Evolutionary conservation across 164 flowering plant genomes (phyloP).

Genomic region (Vitis riparia): DNA sequence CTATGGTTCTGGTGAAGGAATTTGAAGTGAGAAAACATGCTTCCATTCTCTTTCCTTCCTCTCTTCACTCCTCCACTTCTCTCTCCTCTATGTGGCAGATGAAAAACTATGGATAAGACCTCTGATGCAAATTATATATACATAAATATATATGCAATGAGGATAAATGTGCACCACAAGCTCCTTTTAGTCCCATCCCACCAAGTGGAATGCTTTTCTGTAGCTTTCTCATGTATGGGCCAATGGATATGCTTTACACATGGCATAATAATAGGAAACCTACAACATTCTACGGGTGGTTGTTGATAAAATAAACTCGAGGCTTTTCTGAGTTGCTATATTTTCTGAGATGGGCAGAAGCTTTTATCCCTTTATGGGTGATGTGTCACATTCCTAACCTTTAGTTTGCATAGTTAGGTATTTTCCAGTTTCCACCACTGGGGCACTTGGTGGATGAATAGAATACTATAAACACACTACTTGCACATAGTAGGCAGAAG

Average conservation of each 20-base stretch:
- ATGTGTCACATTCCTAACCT: conserved; percentile 17
- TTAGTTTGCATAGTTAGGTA: no score
- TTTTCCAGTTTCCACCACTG: conserved; percentile 4
- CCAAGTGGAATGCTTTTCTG: conserved; percentile 10
- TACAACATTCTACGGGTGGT: no score
- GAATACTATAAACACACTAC: no score
- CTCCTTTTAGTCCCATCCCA: conserved; percentile 7
- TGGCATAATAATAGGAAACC: conserved; percentile 12
- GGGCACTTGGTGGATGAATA: not conserved
- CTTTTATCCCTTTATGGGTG: conserved; percentile 9
- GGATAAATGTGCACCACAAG: conserved; percentile 41
- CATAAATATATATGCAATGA: conserved; percentile 1
- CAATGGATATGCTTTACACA: conserved; percentile 34
- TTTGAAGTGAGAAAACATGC: conserved; percentile 58
- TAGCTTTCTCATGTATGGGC: conserved; percentile 22
- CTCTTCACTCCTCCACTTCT: conserved; percentile 1
- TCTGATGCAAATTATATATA: conserved; percentile 5
- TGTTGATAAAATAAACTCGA: not conserved
- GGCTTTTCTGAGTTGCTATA: not conserved
- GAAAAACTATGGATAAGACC: not conserved
- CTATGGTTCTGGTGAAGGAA: conserved; percentile 39
- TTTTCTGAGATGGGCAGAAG: no score
- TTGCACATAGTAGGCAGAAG: no score
- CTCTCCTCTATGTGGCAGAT: no score
- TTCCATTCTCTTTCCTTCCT: conserved; percentile 36